These are phyloP conservation scores for Thuja plicata DNA, from an alignment of 83 land plant genomes.

Conservation along the genomic window DNA sequence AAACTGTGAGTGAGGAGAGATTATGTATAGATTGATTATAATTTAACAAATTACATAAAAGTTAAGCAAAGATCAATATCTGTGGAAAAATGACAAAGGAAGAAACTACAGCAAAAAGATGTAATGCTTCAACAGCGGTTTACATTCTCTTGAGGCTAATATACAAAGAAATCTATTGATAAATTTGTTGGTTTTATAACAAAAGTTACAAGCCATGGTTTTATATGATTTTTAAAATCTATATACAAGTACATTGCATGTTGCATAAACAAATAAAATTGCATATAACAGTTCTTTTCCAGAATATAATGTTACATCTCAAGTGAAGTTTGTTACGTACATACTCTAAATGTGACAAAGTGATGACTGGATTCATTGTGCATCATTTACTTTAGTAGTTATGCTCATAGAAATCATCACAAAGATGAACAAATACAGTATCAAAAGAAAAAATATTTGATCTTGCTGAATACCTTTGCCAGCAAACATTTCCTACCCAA, in stretches of 20 bases:
- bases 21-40: not conserved
- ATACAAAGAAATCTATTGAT: not conserved
- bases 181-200: not conserved
- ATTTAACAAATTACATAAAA: not conserved
- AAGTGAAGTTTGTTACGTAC: not conserved
- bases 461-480: not conserved
- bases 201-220: not conserved
- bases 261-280: not conserved
- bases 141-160: not conserved
- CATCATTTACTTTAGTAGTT: not conserved
- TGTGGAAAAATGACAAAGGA: not conserved
- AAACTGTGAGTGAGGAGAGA: not conserved
- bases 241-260: not conserved
- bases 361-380: not conserved
- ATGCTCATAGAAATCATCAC: not conserved
- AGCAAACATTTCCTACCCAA: not conserved
- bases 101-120: not conserved
- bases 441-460: not conserved
- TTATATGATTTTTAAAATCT: not conserved
- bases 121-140: not conserved
- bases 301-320: not conserved
- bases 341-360: not conserved
- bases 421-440: not conserved
- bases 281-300: not conserved
- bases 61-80: not conserved